Evolutionary conservation across 2,329 filamentous ascomycete genomes (phyloP), one percentile per base, ranked within the genome.

Genomic region (Graphiopsis chlorocephala): DNA sequence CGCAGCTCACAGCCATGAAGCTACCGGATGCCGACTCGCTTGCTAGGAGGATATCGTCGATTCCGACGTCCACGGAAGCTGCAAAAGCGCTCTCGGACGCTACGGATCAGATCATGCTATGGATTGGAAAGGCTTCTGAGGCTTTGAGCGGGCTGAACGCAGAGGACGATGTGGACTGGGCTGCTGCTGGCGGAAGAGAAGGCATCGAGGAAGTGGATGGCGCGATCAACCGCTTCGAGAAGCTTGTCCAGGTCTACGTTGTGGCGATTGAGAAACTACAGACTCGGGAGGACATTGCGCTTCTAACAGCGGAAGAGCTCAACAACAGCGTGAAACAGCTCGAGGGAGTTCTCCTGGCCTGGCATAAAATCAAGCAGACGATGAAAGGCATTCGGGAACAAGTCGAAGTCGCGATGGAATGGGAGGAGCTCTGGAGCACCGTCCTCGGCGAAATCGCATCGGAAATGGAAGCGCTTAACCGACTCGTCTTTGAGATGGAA

Each of bases 111-210:
- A 98, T 99, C 69, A 86, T 90, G 68, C 89, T 90, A 72, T 99
- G 95, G 95, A 97, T 97, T 74, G 86, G 86, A 68, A 97, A 97
- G 77, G 94, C 94, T 0, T 90, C 90, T 0, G 92, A 96, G 72
- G 93, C 98, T 33, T 88, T 99, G 61, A 86, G 86, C 63, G 93
- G 93, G 5, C 82, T 99, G 48, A 93, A 98, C 76, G 93, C 93
- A 61, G 94, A 98, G 68, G 95, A 98, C 76, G 95, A 99, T 74
- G 93, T 98, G 17, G 94, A 98, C 77, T 99, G 95, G 95, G 93
- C 87, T 10, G 86, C 95, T 2, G 94, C 93, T 1, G 95, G 92
- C 61, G 95, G 95, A 2, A 84, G 90, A 67, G 91, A 94, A 77
- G 91, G 91, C 2, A 82, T 94, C 38, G 88, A 88, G 59, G 86